Base-by-base conservation (phyloP, 2,329 filamentous ascomycete species). In the Ploettnerulaceae sp. region DNA sequence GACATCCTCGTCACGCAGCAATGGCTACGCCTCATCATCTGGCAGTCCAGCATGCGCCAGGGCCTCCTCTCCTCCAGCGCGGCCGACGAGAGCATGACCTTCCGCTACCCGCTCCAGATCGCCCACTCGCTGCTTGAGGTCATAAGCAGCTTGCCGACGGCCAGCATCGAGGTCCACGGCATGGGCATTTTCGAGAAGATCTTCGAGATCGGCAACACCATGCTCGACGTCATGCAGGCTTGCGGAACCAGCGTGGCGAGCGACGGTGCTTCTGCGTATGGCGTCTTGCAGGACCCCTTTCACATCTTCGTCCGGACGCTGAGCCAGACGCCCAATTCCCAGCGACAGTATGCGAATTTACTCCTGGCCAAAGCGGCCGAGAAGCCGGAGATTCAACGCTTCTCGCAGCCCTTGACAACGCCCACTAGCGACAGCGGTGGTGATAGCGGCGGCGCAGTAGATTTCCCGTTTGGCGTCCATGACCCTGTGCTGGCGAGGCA, bases 11-110 rank as follows among this genome's bases (percentile, higher is more conserved):
- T 83, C 43, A 86, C 81, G 2, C 82, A 86, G 60, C 81, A 84
- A 57, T 86, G 82, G 82, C 69, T 86, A 4, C 71, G 78, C 14
- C 77, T 81, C 1, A 82, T 85, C 66, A 76, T 85, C n/a, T 86
- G 82, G 82, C 82, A 85, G 56, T 73, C 82, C 1, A 81, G 81
- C 3, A 83, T 84, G 56, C 75, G 77, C 15, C 80, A 84, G 55
- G 78, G 79, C 3, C 75, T 80, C 18, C 69, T 86, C 15, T 82
- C 79, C 24, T 79, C 75, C 24, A 72, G 72, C 2, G 71, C 79
- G 0, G 65, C 70, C 5, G 76, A 84, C 47, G 72, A 72, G 51
- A 75, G 77, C 36, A 77, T 82, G 72, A 76, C 71, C 25, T 81
- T 81, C 65, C 71, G 72, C 24, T 82, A 79, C 45, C 79, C 79